A percentile compares a stretch with the other conserved stretches of the same genome.
Evolutionary conservation across 106 monocot species (phyloP).

Genomic region (Dendrobium catenatum): DNA sequence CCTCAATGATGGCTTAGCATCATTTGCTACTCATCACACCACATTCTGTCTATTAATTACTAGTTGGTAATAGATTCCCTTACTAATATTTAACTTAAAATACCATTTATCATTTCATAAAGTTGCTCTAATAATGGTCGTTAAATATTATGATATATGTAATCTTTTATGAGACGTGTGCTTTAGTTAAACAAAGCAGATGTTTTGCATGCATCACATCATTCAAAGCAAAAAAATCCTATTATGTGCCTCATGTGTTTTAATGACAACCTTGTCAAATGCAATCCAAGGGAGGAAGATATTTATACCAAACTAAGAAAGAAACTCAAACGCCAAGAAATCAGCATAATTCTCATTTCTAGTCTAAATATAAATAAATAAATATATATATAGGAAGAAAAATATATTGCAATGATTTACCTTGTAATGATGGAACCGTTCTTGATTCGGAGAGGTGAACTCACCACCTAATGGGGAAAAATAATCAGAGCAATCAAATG

Average conservation of each 20-base stretch:
- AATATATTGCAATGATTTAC: constrained; percentile 15
- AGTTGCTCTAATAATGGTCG: neutral
- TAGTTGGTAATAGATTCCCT: too few species aligned
- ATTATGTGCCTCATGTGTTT: neutral
- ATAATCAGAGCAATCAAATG: neutral
- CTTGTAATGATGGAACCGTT: constrained; percentile 99
- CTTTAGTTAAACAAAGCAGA: neutral
- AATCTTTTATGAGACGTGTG: neutral
- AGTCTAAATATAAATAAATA: neutral
- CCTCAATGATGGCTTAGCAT: too few species aligned
- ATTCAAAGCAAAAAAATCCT: neutral
- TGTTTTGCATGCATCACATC: neutral
- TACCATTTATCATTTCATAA: too few species aligned
- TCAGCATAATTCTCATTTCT: neutral
- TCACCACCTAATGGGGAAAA: constrained; percentile 66
- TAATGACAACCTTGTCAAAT: neutral
- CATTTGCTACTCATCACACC: too few species aligned
- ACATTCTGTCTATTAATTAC: too few species aligned
- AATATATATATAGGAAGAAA: neutral
- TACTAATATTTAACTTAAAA: too few species aligned
- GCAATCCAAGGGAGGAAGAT: neutral
- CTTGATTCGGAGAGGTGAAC: constrained; percentile 98
- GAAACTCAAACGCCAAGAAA: neutral
- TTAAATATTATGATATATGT: neutral
- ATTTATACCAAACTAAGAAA: neutral